Conservation (phyloP, 2,329 filamentous ascomycete genomes). For the Ophiocordyceps camponoti-floridani region DNA sequence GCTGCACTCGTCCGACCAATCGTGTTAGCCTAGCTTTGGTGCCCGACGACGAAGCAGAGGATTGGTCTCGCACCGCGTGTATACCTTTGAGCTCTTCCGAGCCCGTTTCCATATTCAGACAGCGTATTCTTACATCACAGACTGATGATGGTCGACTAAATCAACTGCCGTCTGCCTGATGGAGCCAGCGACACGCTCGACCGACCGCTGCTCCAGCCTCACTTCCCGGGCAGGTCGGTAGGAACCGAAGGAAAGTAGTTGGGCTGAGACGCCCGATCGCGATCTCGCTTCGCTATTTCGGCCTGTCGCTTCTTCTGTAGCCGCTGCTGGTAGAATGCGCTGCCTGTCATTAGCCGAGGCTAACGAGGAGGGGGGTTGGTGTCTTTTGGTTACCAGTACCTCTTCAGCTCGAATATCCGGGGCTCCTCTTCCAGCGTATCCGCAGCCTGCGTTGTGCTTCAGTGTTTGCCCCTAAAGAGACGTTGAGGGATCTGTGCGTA, state of each 20-base stretch:
- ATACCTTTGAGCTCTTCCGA: too few relatives aligned
- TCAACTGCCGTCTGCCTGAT: too few relatives aligned
- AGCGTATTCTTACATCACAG: background rate
- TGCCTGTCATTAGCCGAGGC: slow-evolving; percentile 14
- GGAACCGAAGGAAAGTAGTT: slow-evolving; percentile 75
- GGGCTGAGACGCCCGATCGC: slow-evolving; percentile 62
- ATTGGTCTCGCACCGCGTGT: too few relatives aligned
- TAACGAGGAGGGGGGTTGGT: background rate
- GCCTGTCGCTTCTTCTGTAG: slow-evolving; percentile 46
- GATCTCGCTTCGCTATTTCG: slow-evolving; percentile 51
- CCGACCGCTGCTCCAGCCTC: too few relatives aligned
- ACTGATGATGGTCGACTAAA: too few relatives aligned
- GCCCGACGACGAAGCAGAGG: too few relatives aligned
- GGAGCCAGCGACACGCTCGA: too few relatives aligned
- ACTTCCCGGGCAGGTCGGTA: slow-evolving; percentile 30
- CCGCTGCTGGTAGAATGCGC: slow-evolving; percentile 73
- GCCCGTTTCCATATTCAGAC: too few relatives aligned
- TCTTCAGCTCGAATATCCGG: slow-evolving; percentile 69
- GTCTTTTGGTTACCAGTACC: slow-evolving; percentile 33
- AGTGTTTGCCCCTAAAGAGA: background rate
- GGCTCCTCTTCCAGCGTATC: slow-evolving; percentile 42
- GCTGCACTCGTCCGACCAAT: too few relatives aligned
- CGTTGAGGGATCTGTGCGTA: background rate
- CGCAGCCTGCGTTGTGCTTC: slow-evolving; percentile 6
- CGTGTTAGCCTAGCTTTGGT: too few relatives aligned